Percentiles rank a stretch among this genome's conserved stretches.
Conservation (phyloP, 495 filamentous ascomycete genomes). For the Penicillium odoratum region DNA sequence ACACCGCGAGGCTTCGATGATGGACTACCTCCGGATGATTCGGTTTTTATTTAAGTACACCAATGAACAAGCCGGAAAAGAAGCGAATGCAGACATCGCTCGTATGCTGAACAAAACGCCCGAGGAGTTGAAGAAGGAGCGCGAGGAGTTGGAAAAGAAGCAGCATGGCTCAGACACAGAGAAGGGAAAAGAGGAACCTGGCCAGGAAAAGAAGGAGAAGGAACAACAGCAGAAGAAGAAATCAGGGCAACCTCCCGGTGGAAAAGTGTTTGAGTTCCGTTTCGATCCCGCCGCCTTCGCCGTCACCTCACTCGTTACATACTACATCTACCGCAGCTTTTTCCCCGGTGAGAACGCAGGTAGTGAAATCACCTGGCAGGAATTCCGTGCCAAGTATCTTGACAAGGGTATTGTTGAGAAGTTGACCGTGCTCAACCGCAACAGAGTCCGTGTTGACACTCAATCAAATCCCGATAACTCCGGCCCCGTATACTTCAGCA, state of each 20-base stretch:
- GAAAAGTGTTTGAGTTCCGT: constrained; percentile 48
- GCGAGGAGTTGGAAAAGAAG: constrained; percentile 28
- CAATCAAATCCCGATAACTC: constrained; percentile 82
- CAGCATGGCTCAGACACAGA: neutral
- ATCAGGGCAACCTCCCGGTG: constrained; percentile 18
- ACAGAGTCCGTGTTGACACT: constrained; percentile 77
- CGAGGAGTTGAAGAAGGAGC: constrained; percentile 24
- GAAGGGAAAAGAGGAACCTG: constrained; percentile 18
- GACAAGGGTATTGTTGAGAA: constrained; percentile 96
- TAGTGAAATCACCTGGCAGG: constrained; percentile 95
- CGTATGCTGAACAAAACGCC: constrained; percentile 32
- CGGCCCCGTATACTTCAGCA: constrained; percentile 89
- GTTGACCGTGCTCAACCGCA: constrained; percentile 74
- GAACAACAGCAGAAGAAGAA: constrained; percentile 36
- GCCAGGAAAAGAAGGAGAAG: constrained; percentile 26
- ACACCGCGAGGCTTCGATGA: constrained; percentile 37
- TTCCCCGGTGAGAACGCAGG: constrained; percentile 61
- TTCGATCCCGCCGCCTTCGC: constrained; percentile 58
- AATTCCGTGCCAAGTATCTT: constrained; percentile 86
- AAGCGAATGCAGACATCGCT: constrained; percentile 24
- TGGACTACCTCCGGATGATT: constrained; percentile 38
- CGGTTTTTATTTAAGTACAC: constrained; percentile 40
- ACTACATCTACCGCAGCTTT: constrained; percentile 59
- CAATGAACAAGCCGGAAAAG: constrained; percentile 41
- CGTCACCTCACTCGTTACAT: constrained; percentile 58